Evolutionary conservation across 495 filamentous ascomycete genomes (phyloP).

Genomic region (Lasiosphaeris hirsuta): DNA sequence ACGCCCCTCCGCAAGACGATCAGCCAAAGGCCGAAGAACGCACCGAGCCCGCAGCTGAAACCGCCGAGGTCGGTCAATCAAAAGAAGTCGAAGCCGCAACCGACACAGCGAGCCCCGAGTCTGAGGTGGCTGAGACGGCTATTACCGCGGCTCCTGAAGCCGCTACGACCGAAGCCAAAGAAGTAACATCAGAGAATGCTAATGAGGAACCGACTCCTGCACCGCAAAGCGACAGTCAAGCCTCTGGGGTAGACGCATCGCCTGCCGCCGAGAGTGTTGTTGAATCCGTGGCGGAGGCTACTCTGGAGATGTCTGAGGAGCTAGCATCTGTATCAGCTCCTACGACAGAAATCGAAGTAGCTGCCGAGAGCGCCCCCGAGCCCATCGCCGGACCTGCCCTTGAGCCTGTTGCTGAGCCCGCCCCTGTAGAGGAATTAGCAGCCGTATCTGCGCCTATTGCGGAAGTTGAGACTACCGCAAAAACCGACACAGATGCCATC

Average conservation of each 20-base stretch:
- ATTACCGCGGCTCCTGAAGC: too few species aligned
- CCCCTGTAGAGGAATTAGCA: constrained; percentile 1
- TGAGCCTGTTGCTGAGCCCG: not conserved
- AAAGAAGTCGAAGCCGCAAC: too few species aligned
- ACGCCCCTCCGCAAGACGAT: not conserved
- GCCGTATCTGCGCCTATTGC: not conserved
- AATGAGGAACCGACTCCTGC: too few species aligned
- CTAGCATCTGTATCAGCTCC: not conserved
- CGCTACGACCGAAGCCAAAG: too few species aligned
- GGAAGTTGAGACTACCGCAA: not conserved
- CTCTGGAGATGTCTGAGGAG: not conserved
- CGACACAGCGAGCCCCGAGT: too few species aligned
- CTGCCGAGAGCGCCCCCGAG: not conserved
- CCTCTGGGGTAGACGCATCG: not conserved
- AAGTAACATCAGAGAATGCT: too few species aligned
- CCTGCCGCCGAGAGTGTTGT: not conserved
- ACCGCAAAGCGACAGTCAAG: too few species aligned
- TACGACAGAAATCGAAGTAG: not conserved
- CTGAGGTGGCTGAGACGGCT: too few species aligned
- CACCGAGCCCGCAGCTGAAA: not conserved
- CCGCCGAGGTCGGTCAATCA: too few species aligned
- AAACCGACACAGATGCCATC: too few species aligned
- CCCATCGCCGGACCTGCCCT: not conserved
- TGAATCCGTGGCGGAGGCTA: constrained; percentile 14
- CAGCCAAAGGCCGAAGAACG: not conserved